Base-by-base conservation (phyloP, 2,329 filamentous ascomycete species). In the Venturia aucupariae region DNA sequence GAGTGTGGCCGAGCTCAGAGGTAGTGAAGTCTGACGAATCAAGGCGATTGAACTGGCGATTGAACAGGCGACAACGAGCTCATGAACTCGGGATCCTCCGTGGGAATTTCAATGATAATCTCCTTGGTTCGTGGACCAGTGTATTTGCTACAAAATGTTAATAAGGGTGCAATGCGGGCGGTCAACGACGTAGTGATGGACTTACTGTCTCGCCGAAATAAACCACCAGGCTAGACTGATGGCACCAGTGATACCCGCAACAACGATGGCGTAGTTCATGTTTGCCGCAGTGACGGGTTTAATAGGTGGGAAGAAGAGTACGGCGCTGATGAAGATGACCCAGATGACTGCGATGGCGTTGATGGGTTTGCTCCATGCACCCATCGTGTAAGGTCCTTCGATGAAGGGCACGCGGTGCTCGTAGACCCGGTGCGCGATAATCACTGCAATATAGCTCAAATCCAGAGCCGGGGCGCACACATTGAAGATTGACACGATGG, bases 281-380 rank as follows among this genome's bases (percentile, higher is more conserved):
- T 80, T 80, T 48, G 71, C 71, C 0, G 74, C 68, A 3, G 74
- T 78, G 19, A 80, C 75, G 1, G 77, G 78, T 41, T 73, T 74
- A n/a, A 72, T 68, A 0, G 77, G 74, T 3, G 78, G 78, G 73
- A 79, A 80, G 71, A 80, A 84, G 22, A 87, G 74, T n/a, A 87
- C 79, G 11, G 82, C 76, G 68, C 82, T 86, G 67, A 87, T 86
- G 69, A 87, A 85, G 32, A 80, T 67, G 3, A 86, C 84, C 85
- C 85, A 87, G 3, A 74, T 72, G n/a, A 85, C 78, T 1, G 84
- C 82, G 15, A 85, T 72, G 7, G 75, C 74, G 67, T 86, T 87
- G 62, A 86, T 72, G 0, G 79, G 78, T 60, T 77, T 78, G 63
- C 81, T 80, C 81, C 80, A 85, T 67, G 68, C 76, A 0, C 83